These are phyloP conservation scores for Vaccinium vitisidaea DNA, from an alignment of 148 eudicot species.

Conservation along the genomic window DNA sequence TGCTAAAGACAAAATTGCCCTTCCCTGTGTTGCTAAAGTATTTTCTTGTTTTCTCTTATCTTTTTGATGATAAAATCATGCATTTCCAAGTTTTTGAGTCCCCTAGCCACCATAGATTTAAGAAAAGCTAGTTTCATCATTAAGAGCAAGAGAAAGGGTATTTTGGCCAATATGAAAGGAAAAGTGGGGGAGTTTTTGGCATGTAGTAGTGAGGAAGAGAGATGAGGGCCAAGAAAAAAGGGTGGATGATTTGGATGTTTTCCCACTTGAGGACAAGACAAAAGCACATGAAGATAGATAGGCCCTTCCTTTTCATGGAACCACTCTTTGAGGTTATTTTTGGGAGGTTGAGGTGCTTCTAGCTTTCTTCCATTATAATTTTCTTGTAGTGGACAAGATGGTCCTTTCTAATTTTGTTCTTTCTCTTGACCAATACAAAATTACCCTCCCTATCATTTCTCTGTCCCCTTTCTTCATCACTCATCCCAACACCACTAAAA, in stretches of 20 bases:
- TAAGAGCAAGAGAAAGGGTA: background rate
- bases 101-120: background rate
- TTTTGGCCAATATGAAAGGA: background rate
- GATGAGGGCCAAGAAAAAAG: background rate
- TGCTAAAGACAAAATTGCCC: constrained; percentile 1
- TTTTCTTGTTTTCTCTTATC: background rate
- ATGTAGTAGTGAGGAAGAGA: background rate
- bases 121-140: background rate
- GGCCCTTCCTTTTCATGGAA: background rate
- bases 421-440: constrained; percentile 29
- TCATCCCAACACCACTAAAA: constrained; percentile 21
- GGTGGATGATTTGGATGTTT: constrained; percentile 27
- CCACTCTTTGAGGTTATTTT: background rate
- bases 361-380: background rate
- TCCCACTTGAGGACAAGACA: constrained; percentile 41
- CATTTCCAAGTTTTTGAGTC: background rate
- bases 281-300: constrained; percentile 19
- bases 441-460: constrained; percentile 40
- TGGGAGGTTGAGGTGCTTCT: background rate
- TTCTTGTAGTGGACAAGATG: constrained; percentile 25
- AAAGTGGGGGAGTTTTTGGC: background rate
- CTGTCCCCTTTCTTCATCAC: constrained; percentile 35
- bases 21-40: background rate
- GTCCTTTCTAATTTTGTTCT: constrained; percentile 34
- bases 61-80: background rate